Base-by-base conservation (phyloP, 2,329 filamentous ascomycete species). In the Fonsecaea monophora region DNA sequence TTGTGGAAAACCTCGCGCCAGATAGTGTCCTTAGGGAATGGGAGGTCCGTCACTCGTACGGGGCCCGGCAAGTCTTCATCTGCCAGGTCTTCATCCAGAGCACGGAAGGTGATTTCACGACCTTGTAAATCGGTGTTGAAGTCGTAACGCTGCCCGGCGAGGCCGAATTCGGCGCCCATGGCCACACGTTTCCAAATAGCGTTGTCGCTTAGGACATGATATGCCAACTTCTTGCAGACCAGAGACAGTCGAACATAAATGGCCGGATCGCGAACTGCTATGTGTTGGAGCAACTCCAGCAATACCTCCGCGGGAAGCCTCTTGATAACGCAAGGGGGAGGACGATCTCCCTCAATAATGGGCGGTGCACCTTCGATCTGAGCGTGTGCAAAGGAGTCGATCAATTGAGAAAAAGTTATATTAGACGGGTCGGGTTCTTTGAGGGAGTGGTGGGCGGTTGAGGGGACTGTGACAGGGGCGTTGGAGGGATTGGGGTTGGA, bases 211-310 rank as follows among this genome's bases (percentile, higher is more conserved):
- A 88, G 84, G 58, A 96, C 89, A 21, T 98, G 86, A 76, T 91
- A 97, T 25, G 94, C 93, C 53, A 98, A 82, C 13, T 90, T 87
- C 77, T 92, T 96, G 82, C 94, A 98, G 2, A 97, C 94, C 69
- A 89, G 86, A 0, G 92, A 85, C 15, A 94, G 82, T 30, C 92
- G 89, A 21, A 85, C 86, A 73, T 96, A 94, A 45, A 90, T 87
- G 2, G 89, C 90, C 0, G 96, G 84, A 71, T 99, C 95, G 35
- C 82, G 75, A 53, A 90, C 76, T 0, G 92, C 94, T 0, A 95
- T 90, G 66, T 92, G 86, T 9, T 82, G 83, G 13, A 98, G 79
- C 55, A 98, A 90, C 70, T 96, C 90, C 1, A 91, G 83, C 13
- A 98, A 82, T 4, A 98, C 88, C 77, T 99, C 95, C 45, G 92